Conservation (phyloP, 306 rosid species). For the Lathyrus tuberosus region DNA sequence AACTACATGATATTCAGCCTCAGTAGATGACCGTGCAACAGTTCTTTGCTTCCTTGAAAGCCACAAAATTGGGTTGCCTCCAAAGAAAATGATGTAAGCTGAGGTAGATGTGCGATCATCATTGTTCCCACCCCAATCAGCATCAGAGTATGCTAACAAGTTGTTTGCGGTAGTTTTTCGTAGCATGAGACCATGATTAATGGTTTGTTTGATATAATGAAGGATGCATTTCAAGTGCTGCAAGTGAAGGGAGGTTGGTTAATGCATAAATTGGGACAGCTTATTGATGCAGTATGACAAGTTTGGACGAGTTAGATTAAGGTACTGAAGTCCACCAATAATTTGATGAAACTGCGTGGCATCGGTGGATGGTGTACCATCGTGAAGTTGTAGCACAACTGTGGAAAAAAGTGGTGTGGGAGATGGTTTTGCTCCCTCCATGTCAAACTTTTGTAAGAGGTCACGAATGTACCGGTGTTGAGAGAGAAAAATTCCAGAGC, state of each 20-base stretch:
- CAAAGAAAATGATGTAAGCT: too few species aligned
- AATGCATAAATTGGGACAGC: too few species aligned
- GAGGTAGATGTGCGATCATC: too few species aligned
- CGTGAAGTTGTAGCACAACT: not conserved
- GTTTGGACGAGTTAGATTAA: not conserved
- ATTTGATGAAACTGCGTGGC: not conserved
- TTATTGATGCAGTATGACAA: too few species aligned
- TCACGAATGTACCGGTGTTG: not conserved
- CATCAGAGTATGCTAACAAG: not conserved
- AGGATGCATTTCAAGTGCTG: not conserved
- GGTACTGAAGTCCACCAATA: not conserved
- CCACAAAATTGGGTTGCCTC: too few species aligned
- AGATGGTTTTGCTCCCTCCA: not conserved
- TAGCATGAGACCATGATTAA: constrained; percentile 4
- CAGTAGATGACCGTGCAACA: too few species aligned
- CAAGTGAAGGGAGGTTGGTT: not conserved
- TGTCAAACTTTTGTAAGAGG: too few species aligned
- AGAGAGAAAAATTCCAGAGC: not conserved
- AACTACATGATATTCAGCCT: too few species aligned
- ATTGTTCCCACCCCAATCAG: too few species aligned
- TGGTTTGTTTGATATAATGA: not conserved
- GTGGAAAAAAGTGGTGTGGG: not conserved
- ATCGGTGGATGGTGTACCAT: not conserved
- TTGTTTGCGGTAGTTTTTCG: not conserved
- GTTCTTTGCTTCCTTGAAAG: too few species aligned